These are phyloP conservation scores for Physaria fendleri DNA, from an alignment of 345 rosid species.

Conservation along the genomic window DNA sequence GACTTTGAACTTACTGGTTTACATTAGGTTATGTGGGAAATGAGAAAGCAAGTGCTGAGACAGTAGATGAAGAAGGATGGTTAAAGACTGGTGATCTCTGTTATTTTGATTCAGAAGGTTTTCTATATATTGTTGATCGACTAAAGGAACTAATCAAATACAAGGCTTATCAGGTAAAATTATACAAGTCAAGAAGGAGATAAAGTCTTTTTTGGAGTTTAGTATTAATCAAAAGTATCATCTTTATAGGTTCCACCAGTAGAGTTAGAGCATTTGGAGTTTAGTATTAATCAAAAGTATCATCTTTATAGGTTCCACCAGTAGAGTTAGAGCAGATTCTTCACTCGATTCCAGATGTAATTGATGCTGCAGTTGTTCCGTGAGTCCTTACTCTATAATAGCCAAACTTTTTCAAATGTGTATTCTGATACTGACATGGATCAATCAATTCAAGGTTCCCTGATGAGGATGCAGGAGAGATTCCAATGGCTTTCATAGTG, in stretches of 20 bases:
- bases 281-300: slow-evolving; percentile 5
- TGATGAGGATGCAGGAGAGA: slow-evolving; percentile 90
- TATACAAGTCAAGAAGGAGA: neutral
- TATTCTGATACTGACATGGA: neutral
- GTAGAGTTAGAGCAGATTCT: slow-evolving; percentile 88
- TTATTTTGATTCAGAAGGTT: slow-evolving; percentile 68
- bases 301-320: slow-evolving; percentile 72
- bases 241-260: slow-evolving; percentile 85
- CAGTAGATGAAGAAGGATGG: slow-evolving; percentile 79
- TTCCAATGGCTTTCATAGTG: slow-evolving; percentile 96
- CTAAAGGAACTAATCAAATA: slow-evolving; percentile 92
- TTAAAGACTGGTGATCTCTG: slow-evolving; percentile 93
- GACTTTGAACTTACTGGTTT: neutral
- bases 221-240: slow-evolving; percentile 4
- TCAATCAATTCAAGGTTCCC: slow-evolving; percentile 52
- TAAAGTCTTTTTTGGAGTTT: neutral
- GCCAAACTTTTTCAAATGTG: neutral
- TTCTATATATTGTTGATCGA: slow-evolving; percentile 78
- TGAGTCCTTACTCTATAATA: too few relatives aligned
- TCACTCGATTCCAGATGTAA: slow-evolving; percentile 62
- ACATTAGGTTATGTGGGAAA: slow-evolving; percentile 84
- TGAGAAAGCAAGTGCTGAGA: slow-evolving; percentile 84
- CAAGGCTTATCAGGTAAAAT: slow-evolving; percentile 88
- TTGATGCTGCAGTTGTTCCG: slow-evolving; percentile 96
- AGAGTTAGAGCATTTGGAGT: slow-evolving; percentile 49